These are phyloP conservation scores for Boletus rubropictus DNA, from an alignment of 768 basidiomycete species.

Conservation along the genomic window DNA sequence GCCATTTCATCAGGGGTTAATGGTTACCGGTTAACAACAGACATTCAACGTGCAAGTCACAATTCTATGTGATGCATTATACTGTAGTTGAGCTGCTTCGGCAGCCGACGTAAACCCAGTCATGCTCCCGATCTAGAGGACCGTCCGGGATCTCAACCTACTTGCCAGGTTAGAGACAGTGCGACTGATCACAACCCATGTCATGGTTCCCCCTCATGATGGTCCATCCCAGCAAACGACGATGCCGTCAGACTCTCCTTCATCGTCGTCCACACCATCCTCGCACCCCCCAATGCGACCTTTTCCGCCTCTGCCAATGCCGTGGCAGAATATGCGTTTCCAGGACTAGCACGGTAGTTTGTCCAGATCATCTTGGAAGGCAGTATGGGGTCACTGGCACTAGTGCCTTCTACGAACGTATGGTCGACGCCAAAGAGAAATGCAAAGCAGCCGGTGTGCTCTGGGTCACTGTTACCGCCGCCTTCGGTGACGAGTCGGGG, in stretches of 20 bases:
- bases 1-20: no score
- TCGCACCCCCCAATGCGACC: constrained; percentile 37
- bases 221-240: constrained; percentile 23
- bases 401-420: background rate
- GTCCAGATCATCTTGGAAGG: constrained; percentile 19
- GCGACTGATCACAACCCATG: no score
- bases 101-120: background rate
- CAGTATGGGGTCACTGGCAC: background rate
- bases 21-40: no score
- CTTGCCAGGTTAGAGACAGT: no score
- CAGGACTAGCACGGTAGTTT: constrained; percentile 15
- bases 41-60: no score
- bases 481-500: constrained; percentile 44
- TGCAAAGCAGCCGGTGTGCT: constrained; percentile 60
- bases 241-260: constrained; percentile 30
- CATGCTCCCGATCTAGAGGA: background rate
- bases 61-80: no score
- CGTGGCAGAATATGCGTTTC: constrained; percentile 33
- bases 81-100: no score
- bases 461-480: constrained; percentile 22
- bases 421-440: constrained; percentile 42
- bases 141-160: no score
- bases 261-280: constrained; percentile 42
- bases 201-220: constrained; percentile 31
- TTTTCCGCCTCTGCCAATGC: constrained; percentile 42